Evolutionary conservation across 345 rosid species (phyloP), one percentile per base, ranked within the genome.

Genomic region (Mercurialis annua): DNA sequence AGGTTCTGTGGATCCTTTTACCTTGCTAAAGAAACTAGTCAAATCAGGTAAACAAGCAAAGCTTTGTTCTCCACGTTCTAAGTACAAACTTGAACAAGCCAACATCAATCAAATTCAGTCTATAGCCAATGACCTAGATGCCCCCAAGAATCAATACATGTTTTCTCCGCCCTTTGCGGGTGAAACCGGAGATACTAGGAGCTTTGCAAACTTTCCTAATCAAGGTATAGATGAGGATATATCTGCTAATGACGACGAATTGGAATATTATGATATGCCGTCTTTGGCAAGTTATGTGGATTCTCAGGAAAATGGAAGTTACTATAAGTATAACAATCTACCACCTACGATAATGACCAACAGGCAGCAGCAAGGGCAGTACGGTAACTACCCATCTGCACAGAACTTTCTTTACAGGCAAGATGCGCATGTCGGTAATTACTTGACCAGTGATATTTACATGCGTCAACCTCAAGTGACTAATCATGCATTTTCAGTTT

Each of bases 1-100:
- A 57, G 97, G 94, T 9, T 76, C 53, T 58, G 84, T 86, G 56
- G 83, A 81, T 69, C 71, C 89, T 30, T 80, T 70, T 40, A 61
- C 51, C 70, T 67, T 87, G 53, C 61, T 87, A 31, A 81, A 79
- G 73, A 86, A 71, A 82, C 64, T 90, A 73, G 69, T 44, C 54
- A 81, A 65, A 61, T 82, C 81, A 59, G 88, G 92, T 5, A 90
- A 90, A 75, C 71, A 68, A 74, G 94, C 89, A n/a, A 78, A 84
- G 77, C 59, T 83, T 57, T 66, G 76, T 80, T 75, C 75, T 71
- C 80, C 80, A 58, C 64, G 18, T 47, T 67, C 65, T 31, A 49
- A 65, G 60, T 56, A 50, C 57, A 67, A 34, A 53, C 59, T 49
- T 16, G 64, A 76, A 27, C 70, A 50, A 55, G 77, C 50, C 30